Conservation (phyloP, 768 basidiomycete genomes). For the Pholiota molesta region DNA sequence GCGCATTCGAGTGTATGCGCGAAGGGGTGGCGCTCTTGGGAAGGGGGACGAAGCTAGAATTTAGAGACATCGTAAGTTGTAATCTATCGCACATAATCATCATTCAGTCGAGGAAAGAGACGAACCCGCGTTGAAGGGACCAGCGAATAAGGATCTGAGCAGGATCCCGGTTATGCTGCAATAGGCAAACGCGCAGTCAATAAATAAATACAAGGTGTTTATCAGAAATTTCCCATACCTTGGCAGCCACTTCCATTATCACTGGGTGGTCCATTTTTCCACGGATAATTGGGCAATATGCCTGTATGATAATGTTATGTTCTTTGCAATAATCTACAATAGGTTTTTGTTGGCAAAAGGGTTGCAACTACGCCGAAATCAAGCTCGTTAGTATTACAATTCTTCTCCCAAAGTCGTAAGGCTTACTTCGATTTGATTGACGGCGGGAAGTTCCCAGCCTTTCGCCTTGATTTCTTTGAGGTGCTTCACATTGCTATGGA, state of each 20-base stretch:
- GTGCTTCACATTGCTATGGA: constrained; percentile 49
- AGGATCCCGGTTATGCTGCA: constrained; percentile 60
- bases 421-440: constrained; percentile 82
- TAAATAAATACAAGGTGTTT: background rate
- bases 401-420: background rate
- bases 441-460: constrained; percentile 65
- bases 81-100: too few relatives aligned
- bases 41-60: constrained; percentile 73
- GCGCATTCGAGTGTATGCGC: constrained; percentile 73
- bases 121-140: constrained; percentile 85
- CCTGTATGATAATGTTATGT: constrained; percentile 65
- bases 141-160: constrained; percentile 88
- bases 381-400: background rate
- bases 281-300: constrained; percentile 77
- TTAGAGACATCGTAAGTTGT: background rate
- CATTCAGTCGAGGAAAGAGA: constrained; percentile 2
- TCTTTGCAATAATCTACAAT: constrained; percentile 76
- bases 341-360: constrained; percentile 77
- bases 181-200: background rate
- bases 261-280: constrained; percentile 58
- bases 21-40: constrained; percentile 76
- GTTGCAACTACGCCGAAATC: constrained; percentile 60
- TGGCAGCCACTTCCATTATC: constrained; percentile 50
- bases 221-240: constrained; percentile 35
- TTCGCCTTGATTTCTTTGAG: constrained; percentile 72